These are phyloP conservation scores for Apiospora pterosperma DNA, from an alignment of 2,329 filamentous ascomycete species.

Conservation along the genomic window DNA sequence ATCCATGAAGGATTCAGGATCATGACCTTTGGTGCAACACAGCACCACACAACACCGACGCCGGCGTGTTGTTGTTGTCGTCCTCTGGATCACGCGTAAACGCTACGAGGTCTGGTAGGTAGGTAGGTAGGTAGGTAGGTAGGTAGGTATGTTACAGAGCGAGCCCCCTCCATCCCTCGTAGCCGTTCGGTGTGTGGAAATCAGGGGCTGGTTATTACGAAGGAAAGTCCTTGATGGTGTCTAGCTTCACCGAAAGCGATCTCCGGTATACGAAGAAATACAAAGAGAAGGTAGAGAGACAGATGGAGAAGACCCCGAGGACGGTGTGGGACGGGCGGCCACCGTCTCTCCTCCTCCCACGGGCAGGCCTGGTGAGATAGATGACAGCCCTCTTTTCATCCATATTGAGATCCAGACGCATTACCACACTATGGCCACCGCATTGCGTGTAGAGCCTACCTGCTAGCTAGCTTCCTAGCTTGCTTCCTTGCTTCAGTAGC, in stretches of 20 bases:
- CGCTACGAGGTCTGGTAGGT: background rate
- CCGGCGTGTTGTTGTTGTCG: background rate
- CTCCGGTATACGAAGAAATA: background rate
- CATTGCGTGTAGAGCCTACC: background rate
- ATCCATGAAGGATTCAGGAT: background rate
- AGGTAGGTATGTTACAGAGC: background rate
- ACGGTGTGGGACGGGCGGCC: background rate
- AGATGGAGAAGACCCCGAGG: background rate
- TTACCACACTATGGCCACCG: background rate
- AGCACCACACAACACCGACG: background rate
- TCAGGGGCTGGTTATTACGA: background rate
- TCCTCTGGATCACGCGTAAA: background rate
- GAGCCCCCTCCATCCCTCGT: background rate
- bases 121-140: background rate
- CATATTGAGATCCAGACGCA: background rate
- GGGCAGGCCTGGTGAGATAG: background rate
- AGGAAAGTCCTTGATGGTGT: background rate
- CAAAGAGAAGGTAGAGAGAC: background rate
- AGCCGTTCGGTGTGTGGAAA: background rate
- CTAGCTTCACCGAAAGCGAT: background rate
- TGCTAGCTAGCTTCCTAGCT: background rate
- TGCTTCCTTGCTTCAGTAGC: background rate
- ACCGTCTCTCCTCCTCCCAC: background rate
- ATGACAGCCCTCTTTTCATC: background rate
- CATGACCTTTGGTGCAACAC: background rate